Percentiles rank a stretch among this genome's conserved stretches.
These are phyloP conservation scores for Aspergillus campestris DNA, from an alignment of 495 filamentous ascomycete species.

Conservation along the genomic window DNA sequence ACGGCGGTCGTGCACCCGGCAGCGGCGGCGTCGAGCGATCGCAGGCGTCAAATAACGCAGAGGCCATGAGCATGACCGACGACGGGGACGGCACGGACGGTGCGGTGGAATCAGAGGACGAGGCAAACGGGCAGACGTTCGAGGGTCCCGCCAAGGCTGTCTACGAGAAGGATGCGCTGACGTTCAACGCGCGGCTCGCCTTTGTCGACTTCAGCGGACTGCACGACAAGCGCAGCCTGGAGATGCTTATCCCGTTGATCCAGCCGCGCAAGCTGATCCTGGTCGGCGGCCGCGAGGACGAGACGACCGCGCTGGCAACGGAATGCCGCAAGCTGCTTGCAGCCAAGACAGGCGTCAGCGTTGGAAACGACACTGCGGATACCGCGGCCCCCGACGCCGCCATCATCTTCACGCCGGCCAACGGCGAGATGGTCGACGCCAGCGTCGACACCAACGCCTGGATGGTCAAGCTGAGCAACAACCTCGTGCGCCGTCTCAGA, in stretches of 20 bases:
- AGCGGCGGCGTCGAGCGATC: constrained; percentile 34
- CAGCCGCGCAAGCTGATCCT: constrained; percentile 89
- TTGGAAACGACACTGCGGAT: constrained; percentile 3
- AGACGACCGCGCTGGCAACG: constrained; percentile 65
- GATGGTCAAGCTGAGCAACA: constrained; percentile 81
- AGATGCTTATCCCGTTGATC: constrained; percentile 92
- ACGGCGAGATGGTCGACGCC: constrained; percentile 68
- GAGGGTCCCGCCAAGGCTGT: constrained; percentile 69
- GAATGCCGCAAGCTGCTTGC: constrained; percentile 72
- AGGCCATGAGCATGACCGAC: constrained; percentile 31
- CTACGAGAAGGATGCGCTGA: constrained; percentile 48
- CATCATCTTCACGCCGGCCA: constrained; percentile 70
- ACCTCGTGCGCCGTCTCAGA: constrained; percentile 70
- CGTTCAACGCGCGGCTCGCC: constrained; percentile 63
- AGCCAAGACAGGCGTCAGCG: constrained; percentile 32
- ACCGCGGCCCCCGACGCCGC: constrained; percentile 30
- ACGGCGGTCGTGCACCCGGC: constrained; percentile 28
- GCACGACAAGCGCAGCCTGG: constrained; percentile 84
- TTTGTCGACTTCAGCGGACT: constrained; percentile 89
- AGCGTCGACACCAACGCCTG: constrained; percentile 98
- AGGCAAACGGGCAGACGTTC: constrained; percentile 38
- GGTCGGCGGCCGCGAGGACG: constrained; percentile 65
- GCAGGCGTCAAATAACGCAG: constrained; percentile 33
- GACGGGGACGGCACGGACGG: constrained; percentile 39
- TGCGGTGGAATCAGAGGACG: constrained; percentile 39